phyloP scores from a whole-genome alignment of 2,329 filamentous ascomycete genomes.

The Epichloe bromicola region DNA sequence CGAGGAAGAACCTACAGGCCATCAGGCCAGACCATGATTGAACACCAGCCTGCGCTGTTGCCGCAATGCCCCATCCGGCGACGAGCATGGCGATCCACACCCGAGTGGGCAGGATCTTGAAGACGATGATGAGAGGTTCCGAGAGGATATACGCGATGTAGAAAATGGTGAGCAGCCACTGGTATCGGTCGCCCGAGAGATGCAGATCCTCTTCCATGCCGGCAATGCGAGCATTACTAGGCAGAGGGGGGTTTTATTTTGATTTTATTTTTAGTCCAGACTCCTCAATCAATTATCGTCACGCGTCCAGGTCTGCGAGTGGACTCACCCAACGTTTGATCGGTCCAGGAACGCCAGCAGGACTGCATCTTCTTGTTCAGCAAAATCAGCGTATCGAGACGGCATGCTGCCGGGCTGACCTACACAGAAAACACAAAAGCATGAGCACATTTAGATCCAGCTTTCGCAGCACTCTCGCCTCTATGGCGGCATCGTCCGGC shows the following conservation, averaged over 20 bases:
- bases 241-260: background rate
- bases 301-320: background rate
- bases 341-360: conserved; percentile 11
- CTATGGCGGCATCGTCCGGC: background rate
- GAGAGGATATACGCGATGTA: conserved; percentile 10
- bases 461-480: conserved; percentile 1
- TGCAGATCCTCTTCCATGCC: conserved; percentile 10
- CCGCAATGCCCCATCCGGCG: conserved; percentile 6
- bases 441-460: background rate
- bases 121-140: conserved; percentile 8
- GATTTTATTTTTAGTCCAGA: background rate
- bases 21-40: conserved; percentile 32
- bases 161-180: conserved; percentile 13
- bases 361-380: conserved; percentile 2
- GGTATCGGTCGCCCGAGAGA: conserved; percentile 10
- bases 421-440: conserved; percentile 1
- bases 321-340: conserved; percentile 10
- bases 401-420: background rate
- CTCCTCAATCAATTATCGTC: background rate
- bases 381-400: background rate
- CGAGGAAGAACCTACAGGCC: conserved; percentile 29
- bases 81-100: conserved; percentile 5
- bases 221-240: conserved; percentile 12
- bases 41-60: conserved; percentile 28
- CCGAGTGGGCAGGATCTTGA: conserved; percentile 5